Evolutionary conservation across 192 early-diverging fungal species (phyloP).

Genomic region (Podochytrium sp.): DNA sequence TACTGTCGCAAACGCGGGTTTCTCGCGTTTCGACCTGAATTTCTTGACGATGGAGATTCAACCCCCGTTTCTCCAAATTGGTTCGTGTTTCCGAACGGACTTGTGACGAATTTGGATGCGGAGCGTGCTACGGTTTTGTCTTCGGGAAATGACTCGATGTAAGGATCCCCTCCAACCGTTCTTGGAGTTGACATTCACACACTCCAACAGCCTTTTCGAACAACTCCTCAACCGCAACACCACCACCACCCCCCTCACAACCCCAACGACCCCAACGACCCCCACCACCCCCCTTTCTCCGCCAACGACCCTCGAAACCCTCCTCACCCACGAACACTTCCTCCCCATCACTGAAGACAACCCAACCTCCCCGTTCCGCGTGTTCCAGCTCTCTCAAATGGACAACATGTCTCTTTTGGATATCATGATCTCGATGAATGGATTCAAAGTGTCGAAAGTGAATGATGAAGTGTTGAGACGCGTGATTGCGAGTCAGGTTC

Average conservation of each 20-base stretch:
- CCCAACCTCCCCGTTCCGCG: slow-evolving; percentile 23
- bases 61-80: not conserved
- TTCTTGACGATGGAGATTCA: no score
- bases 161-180: no score
- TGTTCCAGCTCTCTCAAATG: slow-evolving; percentile 25
- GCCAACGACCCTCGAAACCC: not conserved
- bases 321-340: slow-evolving; percentile 16
- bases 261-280: not conserved
- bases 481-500: slow-evolving; percentile 10
- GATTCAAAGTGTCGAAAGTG: slow-evolving; percentile 23
- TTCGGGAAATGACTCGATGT: no score
- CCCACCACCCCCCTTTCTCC: no score
- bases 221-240: not conserved
- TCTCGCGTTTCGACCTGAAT: no score
- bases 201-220: slow-evolving; percentile 2
- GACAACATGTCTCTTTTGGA: slow-evolving; percentile 24
- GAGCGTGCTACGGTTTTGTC: no score
- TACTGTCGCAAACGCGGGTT: slow-evolving; percentile 19
- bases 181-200: no score
- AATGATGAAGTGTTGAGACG: slow-evolving; percentile 25
- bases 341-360: slow-evolving; percentile 10
- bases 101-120: not conserved
- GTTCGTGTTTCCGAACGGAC: slow-evolving; percentile 5
- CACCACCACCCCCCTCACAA: not conserved
- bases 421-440: slow-evolving; percentile 23